Evolutionary conservation across 2,329 filamentous ascomycete genomes (phyloP).

Genomic region (Clonostachys rhizophaga): DNA sequence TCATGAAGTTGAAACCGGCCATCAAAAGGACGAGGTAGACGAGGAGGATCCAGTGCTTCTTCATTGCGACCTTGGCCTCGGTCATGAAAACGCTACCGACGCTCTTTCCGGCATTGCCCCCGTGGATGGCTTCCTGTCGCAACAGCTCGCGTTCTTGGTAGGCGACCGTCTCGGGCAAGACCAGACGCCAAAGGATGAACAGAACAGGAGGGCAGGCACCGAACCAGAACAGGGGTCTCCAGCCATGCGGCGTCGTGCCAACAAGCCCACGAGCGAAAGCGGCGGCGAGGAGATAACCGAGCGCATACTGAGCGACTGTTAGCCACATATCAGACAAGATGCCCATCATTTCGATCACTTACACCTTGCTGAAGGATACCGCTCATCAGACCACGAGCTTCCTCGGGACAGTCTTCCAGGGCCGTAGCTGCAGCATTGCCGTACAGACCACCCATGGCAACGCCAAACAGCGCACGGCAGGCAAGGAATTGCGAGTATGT

Average conservation of each 20-base stretch:
- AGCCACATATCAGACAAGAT: neutral
- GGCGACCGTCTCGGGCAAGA: slow-evolving; percentile 72
- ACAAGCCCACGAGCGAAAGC: slow-evolving; percentile 64
- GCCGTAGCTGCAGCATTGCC: slow-evolving; percentile 77
- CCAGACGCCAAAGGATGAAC: slow-evolving; percentile 74
- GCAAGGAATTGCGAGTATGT: slow-evolving; percentile 71
- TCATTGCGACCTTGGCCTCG: slow-evolving; percentile 75
- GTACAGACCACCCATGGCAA: slow-evolving; percentile 79
- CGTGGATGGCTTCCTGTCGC: slow-evolving; percentile 23
- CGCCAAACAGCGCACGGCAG: slow-evolving; percentile 69
- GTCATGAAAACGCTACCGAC: slow-evolving; percentile 47
- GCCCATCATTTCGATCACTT: slow-evolving; percentile 15
- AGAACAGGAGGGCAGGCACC: slow-evolving; percentile 74
- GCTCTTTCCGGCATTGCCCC: slow-evolving; percentile 14
- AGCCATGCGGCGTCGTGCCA: slow-evolving; percentile 71
- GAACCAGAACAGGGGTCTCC: slow-evolving; percentile 89
- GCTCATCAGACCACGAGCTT: slow-evolving; percentile 68
- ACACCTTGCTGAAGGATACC: slow-evolving; percentile 70
- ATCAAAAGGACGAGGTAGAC: slow-evolving; percentile 81
- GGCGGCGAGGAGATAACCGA: slow-evolving; percentile 58
- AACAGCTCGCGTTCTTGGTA: slow-evolving; percentile 64
- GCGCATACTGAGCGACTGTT: slow-evolving; percentile 39
- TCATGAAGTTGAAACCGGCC: slow-evolving; percentile 89
- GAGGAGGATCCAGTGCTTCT: slow-evolving; percentile 75
- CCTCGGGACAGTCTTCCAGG: slow-evolving; percentile 66